These are phyloP conservation scores for Aegilops bicornis DNA, from an alignment of 176 grass and related monocot genomes.

Conservation along the genomic window DNA sequence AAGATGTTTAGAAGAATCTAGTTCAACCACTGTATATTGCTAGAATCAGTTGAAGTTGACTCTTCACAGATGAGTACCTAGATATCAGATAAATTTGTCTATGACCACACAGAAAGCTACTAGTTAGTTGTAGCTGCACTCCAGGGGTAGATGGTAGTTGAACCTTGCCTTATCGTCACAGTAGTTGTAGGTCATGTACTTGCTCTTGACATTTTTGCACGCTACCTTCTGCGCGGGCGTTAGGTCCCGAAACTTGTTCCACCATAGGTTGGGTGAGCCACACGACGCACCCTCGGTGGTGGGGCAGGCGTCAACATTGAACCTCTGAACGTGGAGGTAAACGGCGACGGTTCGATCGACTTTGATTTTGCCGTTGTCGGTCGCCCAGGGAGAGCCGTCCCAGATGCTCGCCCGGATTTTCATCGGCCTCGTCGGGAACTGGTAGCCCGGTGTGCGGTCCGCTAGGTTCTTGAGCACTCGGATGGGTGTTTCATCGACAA, in stretches of 20 bases:
- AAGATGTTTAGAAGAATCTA: too few species aligned
- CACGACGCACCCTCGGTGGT: not conserved
- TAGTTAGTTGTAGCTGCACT: conserved; percentile 33
- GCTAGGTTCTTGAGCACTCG: conserved; percentile 54
- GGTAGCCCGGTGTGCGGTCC: not conserved
- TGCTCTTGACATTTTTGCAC: conserved; percentile 41
- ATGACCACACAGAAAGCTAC: too few species aligned
- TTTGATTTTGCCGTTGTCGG: conserved; percentile 43
- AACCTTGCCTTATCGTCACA: conserved; percentile 38
- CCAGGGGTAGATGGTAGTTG: not conserved
- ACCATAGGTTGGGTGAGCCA: conserved; percentile 36
- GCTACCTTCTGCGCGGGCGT: conserved; percentile 32
- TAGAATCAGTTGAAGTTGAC: too few species aligned
- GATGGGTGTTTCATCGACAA: conserved; percentile 54
- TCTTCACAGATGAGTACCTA: too few species aligned
- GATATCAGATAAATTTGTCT: too few species aligned
- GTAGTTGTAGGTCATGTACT: conserved; percentile 52
- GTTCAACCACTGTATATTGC: too few species aligned
- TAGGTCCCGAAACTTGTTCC: conserved; percentile 46
- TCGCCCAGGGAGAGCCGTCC: conserved; percentile 68
- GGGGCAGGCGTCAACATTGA: conserved; percentile 44
- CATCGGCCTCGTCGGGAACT: conserved; percentile 59
- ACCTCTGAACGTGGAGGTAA: conserved; percentile 43
- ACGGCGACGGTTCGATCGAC: conserved; percentile 54
- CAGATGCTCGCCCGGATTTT: conserved; percentile 49